A percentile compares a stretch with the other conserved stretches of the same genome.
phyloP scores from a whole-genome alignment of 257 asterid species.

The Cordia subcordata region DNA sequence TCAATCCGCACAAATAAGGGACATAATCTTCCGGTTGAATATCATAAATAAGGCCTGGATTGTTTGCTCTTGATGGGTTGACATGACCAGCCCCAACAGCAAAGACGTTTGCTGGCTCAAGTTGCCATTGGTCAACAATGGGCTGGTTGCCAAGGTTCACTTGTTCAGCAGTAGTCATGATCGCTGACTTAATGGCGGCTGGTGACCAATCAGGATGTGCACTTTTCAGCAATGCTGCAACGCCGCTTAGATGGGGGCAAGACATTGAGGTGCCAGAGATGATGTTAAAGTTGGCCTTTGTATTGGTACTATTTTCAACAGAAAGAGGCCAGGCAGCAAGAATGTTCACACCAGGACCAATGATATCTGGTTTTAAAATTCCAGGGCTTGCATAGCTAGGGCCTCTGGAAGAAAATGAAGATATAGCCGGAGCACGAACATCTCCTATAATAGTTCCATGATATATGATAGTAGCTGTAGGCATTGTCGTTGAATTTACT shows the following conservation, averaged over 20 bases:
- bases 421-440: slow-evolving; percentile 31
- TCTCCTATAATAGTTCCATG: slow-evolving; percentile 46
- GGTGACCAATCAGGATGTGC: slow-evolving; percentile 47
- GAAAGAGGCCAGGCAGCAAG: slow-evolving; percentile 47
- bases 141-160: slow-evolving; percentile 21
- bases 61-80: slow-evolving; percentile 35
- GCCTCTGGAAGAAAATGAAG: slow-evolving; percentile 47
- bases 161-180: slow-evolving; percentile 45
- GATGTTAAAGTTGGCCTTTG: slow-evolving; percentile 31
- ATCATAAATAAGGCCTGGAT: slow-evolving; percentile 53
- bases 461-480: slow-evolving; percentile 25
- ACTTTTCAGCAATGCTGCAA: slow-evolving; percentile 41
- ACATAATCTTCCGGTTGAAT: slow-evolving; percentile 33
- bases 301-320: slow-evolving; percentile 18
- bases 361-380: slow-evolving; percentile 56
- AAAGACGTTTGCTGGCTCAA: slow-evolving; percentile 22
- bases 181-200: slow-evolving; percentile 46
- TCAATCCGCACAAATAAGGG: slow-evolving; percentile 43
- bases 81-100: slow-evolving; percentile 50
- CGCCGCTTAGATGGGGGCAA: slow-evolving; percentile 47
- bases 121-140: slow-evolving; percentile 27
- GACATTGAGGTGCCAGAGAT: slow-evolving; percentile 54
- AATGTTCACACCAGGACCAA: slow-evolving; percentile 57
- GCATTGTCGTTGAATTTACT: neutral
- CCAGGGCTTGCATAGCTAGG: slow-evolving; percentile 32